Base-by-base conservation (phyloP, 1,284 basidiomycete genomes). In the Singerocomus inundabilis region DNA sequence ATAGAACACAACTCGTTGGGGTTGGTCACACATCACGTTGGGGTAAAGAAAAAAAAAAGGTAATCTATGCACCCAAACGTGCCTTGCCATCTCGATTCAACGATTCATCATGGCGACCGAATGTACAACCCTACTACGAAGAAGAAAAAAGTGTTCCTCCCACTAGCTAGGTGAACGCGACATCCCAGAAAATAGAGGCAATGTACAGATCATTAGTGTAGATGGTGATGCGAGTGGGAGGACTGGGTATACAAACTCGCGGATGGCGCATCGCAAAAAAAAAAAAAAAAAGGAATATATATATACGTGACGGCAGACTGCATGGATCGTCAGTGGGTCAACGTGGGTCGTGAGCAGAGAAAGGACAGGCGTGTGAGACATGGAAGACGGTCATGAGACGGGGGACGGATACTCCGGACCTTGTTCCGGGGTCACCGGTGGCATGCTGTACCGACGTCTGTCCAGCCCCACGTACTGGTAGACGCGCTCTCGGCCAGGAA, bases 391-490 rank as follows among this genome's bases (percentile, higher is more conserved):
- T 60, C 49, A 60, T 40, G 58, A 61, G 12, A 47, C 9, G 0
- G 36, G 28, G 18, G 41, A 43, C 12, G 21, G 4, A 10, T 2
- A 26, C 12, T 55, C 60, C 1, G 38, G 10, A 35, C 28, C 40
- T 5, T 35, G 49, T 15, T 52, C 49, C 3, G 30, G 11, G 13
- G 47, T 36, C 15, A 29, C 1, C 0, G 45, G 13, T 11, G 49
- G 7, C n/a, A 31, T 15, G 0, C 18, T 29, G 6, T 49, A 21
- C 16, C 4, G 41, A 35, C 28, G 32, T 1, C 13, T 25, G 31
- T 64, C 66, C 30, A 66, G 7, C 15, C 66, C 64, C 16, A 65
- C 66, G 38, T 67, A 68, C n/a, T 67, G 52, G 39, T 65, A 68
- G 9, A 68, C 66, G 7, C 53, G 53, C 6, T 64, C 63, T 10